Evolutionary conservation across 352 stramenopile species (phyloP).

Genomic region (Phytophthora citrophthora): DNA sequence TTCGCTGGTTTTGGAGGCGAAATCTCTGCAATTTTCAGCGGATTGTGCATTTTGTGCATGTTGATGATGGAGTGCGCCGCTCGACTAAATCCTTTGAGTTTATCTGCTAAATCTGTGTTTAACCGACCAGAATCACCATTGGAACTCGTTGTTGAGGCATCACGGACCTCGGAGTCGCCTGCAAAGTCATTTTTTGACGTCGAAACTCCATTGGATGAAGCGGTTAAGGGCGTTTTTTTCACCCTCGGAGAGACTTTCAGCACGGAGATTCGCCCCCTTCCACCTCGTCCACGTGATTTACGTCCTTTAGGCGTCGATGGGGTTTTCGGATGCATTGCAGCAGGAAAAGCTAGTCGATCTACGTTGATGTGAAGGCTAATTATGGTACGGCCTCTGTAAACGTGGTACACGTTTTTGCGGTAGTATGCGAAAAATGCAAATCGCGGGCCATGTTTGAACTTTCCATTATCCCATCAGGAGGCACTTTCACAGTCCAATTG

Average conservation of each 20-base stretch:
- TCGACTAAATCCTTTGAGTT: conserved; percentile 31
- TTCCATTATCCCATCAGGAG: no score
- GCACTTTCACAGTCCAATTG: no score
- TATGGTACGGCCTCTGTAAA: no score
- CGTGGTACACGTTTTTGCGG: no score
- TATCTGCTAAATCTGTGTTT: not conserved
- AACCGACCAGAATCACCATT: not conserved
- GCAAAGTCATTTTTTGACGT: conserved; percentile 4
- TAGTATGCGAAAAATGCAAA: no score
- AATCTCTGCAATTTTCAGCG: not conserved
- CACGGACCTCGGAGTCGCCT: not conserved
- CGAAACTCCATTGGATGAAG: no score
- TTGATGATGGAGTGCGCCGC: conserved; percentile 47
- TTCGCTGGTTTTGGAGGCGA: not conserved
- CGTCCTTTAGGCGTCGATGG: conserved; percentile 21
- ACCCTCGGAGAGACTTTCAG: conserved; percentile 17
- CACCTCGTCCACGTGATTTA: conserved; percentile 6
- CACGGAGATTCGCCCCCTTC: conserved; percentile 8
- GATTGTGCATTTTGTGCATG: conserved; percentile 20
- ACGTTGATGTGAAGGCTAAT: conserved; percentile 14
- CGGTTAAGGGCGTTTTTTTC: conserved; percentile 6
- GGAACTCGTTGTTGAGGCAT: not conserved
- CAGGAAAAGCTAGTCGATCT: not conserved
- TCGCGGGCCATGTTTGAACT: not conserved
- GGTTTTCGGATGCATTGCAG: conserved; percentile 6